Evolutionary conservation across 164 flowering plant species (phyloP).

Genomic region (Hamamelis virginiana): DNA sequence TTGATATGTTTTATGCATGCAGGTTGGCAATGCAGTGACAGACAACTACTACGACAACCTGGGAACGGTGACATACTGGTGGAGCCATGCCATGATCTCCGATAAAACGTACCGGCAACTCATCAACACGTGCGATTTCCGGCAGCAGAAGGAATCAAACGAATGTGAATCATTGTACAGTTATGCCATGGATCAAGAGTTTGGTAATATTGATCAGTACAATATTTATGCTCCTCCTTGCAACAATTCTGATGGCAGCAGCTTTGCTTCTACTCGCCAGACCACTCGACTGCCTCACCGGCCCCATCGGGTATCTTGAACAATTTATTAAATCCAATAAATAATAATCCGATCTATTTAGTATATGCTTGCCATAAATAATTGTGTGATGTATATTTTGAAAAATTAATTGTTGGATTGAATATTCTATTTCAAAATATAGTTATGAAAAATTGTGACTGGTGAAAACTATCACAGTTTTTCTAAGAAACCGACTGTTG

Average conservation of each 20-base stretch:
- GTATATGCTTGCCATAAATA: too few species aligned
- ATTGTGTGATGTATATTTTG: too few species aligned
- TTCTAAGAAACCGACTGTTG: too few species aligned
- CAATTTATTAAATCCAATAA: too few species aligned
- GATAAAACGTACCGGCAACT: constrained; percentile 66
- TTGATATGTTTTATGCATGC: neutral
- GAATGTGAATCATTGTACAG: constrained; percentile 61
- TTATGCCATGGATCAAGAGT: constrained; percentile 82
- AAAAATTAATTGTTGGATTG: too few species aligned
- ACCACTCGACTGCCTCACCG: constrained; percentile 56
- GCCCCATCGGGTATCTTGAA: constrained; percentile 33
- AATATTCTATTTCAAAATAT: too few species aligned
- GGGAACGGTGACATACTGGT: constrained; percentile 86
- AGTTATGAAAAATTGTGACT: too few species aligned
- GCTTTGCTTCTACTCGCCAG: constrained; percentile 30
- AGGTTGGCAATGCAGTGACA: constrained; percentile 91
- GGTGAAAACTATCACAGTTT: too few species aligned
- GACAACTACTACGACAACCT: constrained; percentile 85
- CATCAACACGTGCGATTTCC: constrained; percentile 60
- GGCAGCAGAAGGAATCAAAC: constrained; percentile 50
- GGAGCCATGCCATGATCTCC: constrained; percentile 94
- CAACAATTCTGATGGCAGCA: constrained; percentile 53
- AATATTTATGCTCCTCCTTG: constrained; percentile 86
- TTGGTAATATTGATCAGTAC: constrained; percentile 86
- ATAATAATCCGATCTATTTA: too few species aligned